A percentile compares a stretch with the other conserved stretches of the same genome.
These are phyloP conservation scores for Ustilaginoidea virens DNA, from an alignment of 2,329 filamentous ascomycete species.

Conservation along the genomic window DNA sequence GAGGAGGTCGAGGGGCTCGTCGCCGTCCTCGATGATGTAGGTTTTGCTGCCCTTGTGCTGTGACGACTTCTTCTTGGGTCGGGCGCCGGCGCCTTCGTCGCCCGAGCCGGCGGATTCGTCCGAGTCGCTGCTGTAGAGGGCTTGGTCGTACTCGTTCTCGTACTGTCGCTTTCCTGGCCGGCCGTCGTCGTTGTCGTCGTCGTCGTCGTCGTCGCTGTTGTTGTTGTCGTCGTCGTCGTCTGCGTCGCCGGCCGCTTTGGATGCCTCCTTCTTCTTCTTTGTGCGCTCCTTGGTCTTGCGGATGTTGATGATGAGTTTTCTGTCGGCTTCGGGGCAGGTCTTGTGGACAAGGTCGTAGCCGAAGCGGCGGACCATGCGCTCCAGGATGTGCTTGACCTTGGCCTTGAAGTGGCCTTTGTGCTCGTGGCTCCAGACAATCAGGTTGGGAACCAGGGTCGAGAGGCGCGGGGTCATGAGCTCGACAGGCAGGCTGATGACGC, in stretches of 20 bases:
- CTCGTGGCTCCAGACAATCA: slow-evolving; percentile 94
- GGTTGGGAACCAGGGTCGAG: slow-evolving; percentile 63
- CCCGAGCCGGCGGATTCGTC: slow-evolving; percentile 36
- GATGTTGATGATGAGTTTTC: slow-evolving; percentile 85
- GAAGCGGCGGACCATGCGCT: slow-evolving; percentile 85
- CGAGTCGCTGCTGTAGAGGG: slow-evolving; percentile 73
- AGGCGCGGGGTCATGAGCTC: slow-evolving; percentile 68
- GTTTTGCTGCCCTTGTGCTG: slow-evolving; percentile 48
- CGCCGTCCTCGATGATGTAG: slow-evolving; percentile 88
- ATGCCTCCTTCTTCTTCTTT: slow-evolving; percentile 73
- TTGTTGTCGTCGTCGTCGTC: slow-evolving; percentile 42
- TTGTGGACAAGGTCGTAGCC: slow-evolving; percentile 68
- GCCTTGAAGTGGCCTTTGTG: slow-evolving; percentile 95
- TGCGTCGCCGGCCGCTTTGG: slow-evolving; percentile 38
- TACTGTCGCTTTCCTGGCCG: slow-evolving; percentile 40
- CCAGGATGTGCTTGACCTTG: slow-evolving; percentile 96
- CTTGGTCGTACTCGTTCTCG: slow-evolving; percentile 88
- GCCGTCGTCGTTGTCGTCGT: slow-evolving; percentile 35
- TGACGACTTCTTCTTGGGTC: slow-evolving; percentile 23
- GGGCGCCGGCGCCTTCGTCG: slow-evolving; percentile 42
- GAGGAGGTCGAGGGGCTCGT: slow-evolving; percentile 87
- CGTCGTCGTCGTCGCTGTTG: slow-evolving; percentile 40
- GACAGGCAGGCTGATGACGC: slow-evolving; percentile 69
- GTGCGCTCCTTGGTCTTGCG: slow-evolving; percentile 84
- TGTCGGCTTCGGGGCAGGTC: slow-evolving; percentile 70